These are phyloP conservation scores for Leucocoprinus sp. DNA, from an alignment of 768 basidiomycete species.

Conservation along the genomic window DNA sequence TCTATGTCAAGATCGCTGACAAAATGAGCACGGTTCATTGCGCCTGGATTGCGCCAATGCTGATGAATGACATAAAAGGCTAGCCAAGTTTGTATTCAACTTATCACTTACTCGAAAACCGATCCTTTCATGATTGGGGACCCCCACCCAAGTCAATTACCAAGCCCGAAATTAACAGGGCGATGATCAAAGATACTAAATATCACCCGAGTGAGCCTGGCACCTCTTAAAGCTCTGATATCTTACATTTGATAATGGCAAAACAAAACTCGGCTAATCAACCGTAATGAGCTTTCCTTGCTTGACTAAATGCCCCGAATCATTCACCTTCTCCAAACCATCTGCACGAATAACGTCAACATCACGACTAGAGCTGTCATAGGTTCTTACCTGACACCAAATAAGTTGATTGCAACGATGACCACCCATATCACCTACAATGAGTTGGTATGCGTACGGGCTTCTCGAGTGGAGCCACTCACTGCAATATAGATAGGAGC, in stretches of 20 bases:
- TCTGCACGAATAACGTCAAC: conserved; percentile 18
- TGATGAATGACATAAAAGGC: conserved; percentile 15
- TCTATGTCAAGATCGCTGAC: conserved; percentile 35
- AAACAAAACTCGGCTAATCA: conserved; percentile 58
- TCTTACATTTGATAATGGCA: conserved; percentile 55
- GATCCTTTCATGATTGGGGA: conserved; percentile 52
- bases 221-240: not conserved
- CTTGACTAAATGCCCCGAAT: not conserved
- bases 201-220: not conserved
- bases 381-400: conserved; percentile 49
- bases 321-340: conserved; percentile 58
- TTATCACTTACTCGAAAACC: conserved; percentile 51
- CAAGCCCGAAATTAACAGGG: conserved; percentile 54
- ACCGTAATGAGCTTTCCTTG: conserved; percentile 3
- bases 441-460: not conserved
- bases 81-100: conserved; percentile 18
- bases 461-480: conserved; percentile 4
- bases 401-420: conserved; percentile 57
- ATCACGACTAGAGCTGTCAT: not conserved
- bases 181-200: conserved; percentile 49
- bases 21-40: conserved; percentile 35
- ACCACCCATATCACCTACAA: conserved; percentile 39
- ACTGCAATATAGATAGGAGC: conserved; percentile 47
- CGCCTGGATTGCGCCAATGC: conserved; percentile 72
- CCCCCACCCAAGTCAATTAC: conserved; percentile 78